These are phyloP conservation scores for Candida quercuum DNA, from an alignment of 805 yeast genomes.

Conservation along the genomic window DNA sequence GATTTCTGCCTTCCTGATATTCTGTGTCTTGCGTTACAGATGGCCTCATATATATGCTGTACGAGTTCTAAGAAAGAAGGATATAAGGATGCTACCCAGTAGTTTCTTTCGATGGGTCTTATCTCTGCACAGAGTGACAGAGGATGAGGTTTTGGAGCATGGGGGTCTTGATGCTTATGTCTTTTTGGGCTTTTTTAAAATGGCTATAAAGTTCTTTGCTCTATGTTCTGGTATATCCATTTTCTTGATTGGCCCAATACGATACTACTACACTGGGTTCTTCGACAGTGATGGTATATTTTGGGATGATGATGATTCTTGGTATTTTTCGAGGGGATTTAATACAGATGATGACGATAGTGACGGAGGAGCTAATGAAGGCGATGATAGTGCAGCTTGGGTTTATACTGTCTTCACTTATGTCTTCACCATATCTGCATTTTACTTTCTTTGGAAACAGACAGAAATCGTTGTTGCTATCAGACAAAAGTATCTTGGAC, in stretches of 20 bases:
- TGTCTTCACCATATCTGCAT: conserved; percentile 68
- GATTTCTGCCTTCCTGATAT: conserved; percentile 55
- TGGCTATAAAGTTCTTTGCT: conserved; percentile 70
- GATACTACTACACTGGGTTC: conserved; percentile 79
- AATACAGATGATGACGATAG: conserved; percentile 22
- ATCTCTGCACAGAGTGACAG: conserved; percentile 59
- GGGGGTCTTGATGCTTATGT: conserved; percentile 96
- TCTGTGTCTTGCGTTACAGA: conserved; percentile 64
- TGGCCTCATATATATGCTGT: conserved; percentile 88
- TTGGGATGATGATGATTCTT: conserved; percentile 14
- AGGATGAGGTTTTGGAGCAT: conserved; percentile 74
- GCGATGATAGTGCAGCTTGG: conserved; percentile 63
- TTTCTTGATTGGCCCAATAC: conserved; percentile 74
- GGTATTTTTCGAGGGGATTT: conserved; percentile 11
- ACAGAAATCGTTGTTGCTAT: conserved; percentile 69
- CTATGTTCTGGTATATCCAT: conserved; percentile 67
- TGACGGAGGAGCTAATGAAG: conserved; percentile 23
- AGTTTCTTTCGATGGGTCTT: conserved; percentile 86
- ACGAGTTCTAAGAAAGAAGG: conserved; percentile 38
- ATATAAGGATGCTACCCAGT: conserved; percentile 26
- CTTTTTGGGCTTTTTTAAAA: conserved; percentile 82
- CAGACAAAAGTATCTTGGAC: conserved; percentile 79
- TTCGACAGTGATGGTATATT: conserved; percentile 55
- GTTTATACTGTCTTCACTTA: conserved; percentile 84
- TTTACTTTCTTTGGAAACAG: conserved; percentile 59